Base-by-base conservation (phyloP, 78 protist species). In the Emiliania huxleyi region DNA sequence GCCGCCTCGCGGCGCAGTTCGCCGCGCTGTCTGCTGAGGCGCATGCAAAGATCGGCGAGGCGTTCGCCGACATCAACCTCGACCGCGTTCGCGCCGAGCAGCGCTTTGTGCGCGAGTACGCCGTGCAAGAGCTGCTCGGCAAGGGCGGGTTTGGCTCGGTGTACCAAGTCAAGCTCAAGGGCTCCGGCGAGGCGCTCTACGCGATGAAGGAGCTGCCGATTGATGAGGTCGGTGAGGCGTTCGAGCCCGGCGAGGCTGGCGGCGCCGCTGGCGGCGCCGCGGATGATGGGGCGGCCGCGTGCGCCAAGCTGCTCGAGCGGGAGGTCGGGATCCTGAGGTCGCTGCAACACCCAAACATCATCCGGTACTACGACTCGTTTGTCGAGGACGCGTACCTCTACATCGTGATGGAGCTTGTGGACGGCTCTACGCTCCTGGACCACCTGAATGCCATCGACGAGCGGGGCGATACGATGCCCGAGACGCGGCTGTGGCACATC, bases 361-460 rank as follows among this genome's bases (percentile, higher is more conserved):
- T 90, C 69, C 83, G 55, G 56, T 81, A 81, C 55, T 25, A 29
- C 89, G 89, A 81, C 25, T 81, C 89, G 37, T 81, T 81, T 12
- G 11, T 1, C 40, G 40, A 81, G 25, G 55, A 4, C 0, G 29
- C 22, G 22, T 1, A 25, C 21, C 87, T 90, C 21, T 73, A 43
- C 93, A 90, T 91, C 18, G 90, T 91, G 73, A 91, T 79, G 90
- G 93, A 91, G 79, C 93, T 91, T 3, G 93, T 91, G n/a, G 93
- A 91, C 0, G 93, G 93, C 8, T 22, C 90, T 4, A 52, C 79
- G 49, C 46, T 91, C n/a, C 55, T 46, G 29, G 90, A 91, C 35
- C 73, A 49, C 38, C 55, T 91, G 11, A 49, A 48, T 15, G 0
- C 56, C 37, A 45, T 35, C 43, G 11, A 2, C 42, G 91, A 89